These are phyloP conservation scores for Debaryomyces coudertii DNA, from an alignment of 1,139 yeast species.

Conservation along the genomic window DNA sequence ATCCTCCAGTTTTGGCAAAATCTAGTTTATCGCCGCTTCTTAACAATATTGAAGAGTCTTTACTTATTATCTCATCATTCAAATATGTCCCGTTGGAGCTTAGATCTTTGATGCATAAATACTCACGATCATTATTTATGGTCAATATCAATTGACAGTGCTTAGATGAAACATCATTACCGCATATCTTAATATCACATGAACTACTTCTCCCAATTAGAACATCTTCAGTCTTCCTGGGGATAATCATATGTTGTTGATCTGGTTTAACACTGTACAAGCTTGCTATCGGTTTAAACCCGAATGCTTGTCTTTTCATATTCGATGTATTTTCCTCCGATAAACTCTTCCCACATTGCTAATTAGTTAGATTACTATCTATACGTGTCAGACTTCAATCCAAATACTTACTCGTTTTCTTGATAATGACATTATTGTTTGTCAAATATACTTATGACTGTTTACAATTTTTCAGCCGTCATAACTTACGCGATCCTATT, in stretches of 20 bases:
- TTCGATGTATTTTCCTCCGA: slow-evolving; percentile 12
- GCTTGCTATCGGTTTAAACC: slow-evolving; percentile 30
- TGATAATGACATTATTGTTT: slow-evolving; percentile 34
- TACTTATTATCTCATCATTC: slow-evolving; percentile 59
- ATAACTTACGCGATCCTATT: slow-evolving; percentile 6
- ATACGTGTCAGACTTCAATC: not conserved
- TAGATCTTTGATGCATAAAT: slow-evolving; percentile 56
- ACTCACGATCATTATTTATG: slow-evolving; percentile 39
- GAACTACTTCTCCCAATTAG: slow-evolving; percentile 63
- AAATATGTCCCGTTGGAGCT: slow-evolving; percentile 72
- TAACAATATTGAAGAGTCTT: slow-evolving; percentile 49
- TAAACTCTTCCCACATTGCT: slow-evolving; percentile 8
- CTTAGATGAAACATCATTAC: slow-evolving; percentile 65
- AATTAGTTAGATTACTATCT: slow-evolving; percentile 2
- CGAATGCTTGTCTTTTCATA: slow-evolving; percentile 24
- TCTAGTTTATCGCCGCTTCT: slow-evolving; percentile 66
- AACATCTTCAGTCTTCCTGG: slow-evolving; percentile 37
- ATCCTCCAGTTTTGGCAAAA: slow-evolving; percentile 62
- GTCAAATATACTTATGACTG: not conserved
- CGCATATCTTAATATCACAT: slow-evolving; percentile 59
- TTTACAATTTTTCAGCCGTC: slow-evolving; percentile 6
- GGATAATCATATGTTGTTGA: slow-evolving; percentile 37
- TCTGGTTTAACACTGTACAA: slow-evolving; percentile 36
- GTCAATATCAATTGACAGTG: slow-evolving; percentile 59
- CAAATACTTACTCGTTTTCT: slow-evolving; percentile 43